Percentiles rank a stretch among this genome's conserved stretches.
phyloP scores from a whole-genome alignment of 169 alveolate genomes.

The Toxoplasma gondii region DNA sequence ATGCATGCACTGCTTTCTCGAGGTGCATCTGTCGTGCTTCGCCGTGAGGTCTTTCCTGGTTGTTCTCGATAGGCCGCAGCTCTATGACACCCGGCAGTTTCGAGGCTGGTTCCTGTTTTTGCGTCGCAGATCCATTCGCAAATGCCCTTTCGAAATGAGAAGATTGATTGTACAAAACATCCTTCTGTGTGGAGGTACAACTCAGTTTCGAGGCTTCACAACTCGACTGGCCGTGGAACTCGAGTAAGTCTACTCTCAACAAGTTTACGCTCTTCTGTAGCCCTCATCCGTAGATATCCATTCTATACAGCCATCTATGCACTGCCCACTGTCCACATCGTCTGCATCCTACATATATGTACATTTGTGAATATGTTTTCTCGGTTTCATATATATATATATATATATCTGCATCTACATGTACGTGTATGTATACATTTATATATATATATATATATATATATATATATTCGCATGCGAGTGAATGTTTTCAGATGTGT shows the following conservation, averaged over 20 bases:
- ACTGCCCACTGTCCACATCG: background rate
- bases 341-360: background rate
- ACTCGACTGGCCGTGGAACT: slow-evolving; percentile 41
- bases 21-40: too few species aligned
- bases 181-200: slow-evolving; percentile 25
- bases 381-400: background rate
- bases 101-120: too few species aligned
- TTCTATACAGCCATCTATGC: background rate
- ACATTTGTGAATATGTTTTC: background rate
- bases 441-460: background rate
- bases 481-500: too few species aligned
- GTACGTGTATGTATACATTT: background rate
- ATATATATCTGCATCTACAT: background rate
- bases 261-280: too few species aligned
- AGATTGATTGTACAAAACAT: background rate
- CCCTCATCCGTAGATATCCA: background rate
- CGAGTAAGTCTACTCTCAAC: background rate
- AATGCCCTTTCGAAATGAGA: background rate
- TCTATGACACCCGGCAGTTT: too few species aligned
- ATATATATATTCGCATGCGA: background rate
- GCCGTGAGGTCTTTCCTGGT: too few species aligned
- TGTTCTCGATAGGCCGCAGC: too few species aligned
- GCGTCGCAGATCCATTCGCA: background rate
- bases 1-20: too few species aligned
- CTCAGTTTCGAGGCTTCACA: slow-evolving; percentile 34